Base-by-base conservation (phyloP, 75 land plant genomes). In the Pseudotsuga menziesii region DNA sequence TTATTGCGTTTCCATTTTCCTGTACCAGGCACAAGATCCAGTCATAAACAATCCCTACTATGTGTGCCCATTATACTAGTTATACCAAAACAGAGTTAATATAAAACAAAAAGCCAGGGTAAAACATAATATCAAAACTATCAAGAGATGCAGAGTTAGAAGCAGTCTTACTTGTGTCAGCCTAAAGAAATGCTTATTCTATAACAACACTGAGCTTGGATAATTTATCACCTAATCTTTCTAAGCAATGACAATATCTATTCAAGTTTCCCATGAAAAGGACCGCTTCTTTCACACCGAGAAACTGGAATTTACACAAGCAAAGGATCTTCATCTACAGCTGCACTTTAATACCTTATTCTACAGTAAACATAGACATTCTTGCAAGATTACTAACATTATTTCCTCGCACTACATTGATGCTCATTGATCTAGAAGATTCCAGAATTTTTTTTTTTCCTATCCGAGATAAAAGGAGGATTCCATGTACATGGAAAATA, bases 1-100 rank as follows among this genome's bases (percentile, higher is more conserved):
- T 91, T 91, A 84, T 73, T 89, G 39, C 93, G 7, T 36, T 73
- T 77, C 93, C 93, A 91, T 63, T 91, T 88, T 9, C 92, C 92
- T 90, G 74, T 5, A 82, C 63, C 6, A 22, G 56, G 26, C 39
- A 76, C 20, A 56, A 64, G 36, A 35, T 29, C n/a, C 23, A 78
- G 41, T 36, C 48, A 69, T 11, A 9, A 12, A 36, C 72, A 69
- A 19, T 41, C 8, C 2, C 8, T 14, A 32, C 62, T 32, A 64
- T 62, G 36, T 20, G 66, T 11, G 5, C 44, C 71, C 19, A 66
- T 32, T 2, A 32, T 19, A 66, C 36, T 35, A 66, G 35, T 32
- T 16, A 23, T 61, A 12, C 64, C 64, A 61, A 27, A 61, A 61
- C 9, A 23, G 27, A 61, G 64, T 15, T 19, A 61, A 61, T 3